Conservation (phyloP, 2,329 filamentous ascomycete genomes). For the Colletotrichum simmondsii region DNA sequence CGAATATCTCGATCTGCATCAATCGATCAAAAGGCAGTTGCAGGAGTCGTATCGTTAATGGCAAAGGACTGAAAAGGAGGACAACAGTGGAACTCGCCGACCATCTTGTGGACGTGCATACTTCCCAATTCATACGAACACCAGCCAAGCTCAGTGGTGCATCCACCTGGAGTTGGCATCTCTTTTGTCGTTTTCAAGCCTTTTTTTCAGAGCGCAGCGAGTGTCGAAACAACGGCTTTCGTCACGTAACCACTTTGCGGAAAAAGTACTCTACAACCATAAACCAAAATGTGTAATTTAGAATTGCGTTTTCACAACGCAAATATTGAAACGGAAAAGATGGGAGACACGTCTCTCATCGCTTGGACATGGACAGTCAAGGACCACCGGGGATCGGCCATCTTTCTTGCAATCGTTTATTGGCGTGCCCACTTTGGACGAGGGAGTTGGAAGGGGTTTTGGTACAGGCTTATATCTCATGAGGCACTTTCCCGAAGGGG, state of each 20-base stretch:
- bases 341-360: neutral
- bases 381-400: conserved; percentile 23
- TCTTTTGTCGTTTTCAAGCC: conserved; percentile 35
- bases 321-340: conserved; percentile 27
- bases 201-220: conserved; percentile 27
- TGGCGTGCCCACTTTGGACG: neutral
- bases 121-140: neutral
- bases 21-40: conserved; percentile 10
- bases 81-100: neutral
- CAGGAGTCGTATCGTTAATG: neutral
- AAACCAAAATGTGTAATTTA: conserved; percentile 50
- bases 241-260: conserved; percentile 14
- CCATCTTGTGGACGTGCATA: neutral
- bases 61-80: neutral
- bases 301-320: conserved; percentile 22
- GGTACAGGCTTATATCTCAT: conserved; percentile 13
- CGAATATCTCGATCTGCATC: neutral
- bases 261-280: conserved; percentile 37
- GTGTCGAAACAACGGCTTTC: conserved; percentile 25
- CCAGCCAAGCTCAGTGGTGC: neutral
- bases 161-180: conserved; percentile 22
- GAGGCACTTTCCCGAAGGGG: conserved; percentile 11
- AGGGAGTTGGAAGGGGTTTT: conserved; percentile 24
- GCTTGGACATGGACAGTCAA: conserved; percentile 28
- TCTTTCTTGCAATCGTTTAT: conserved; percentile 20